Base-by-base conservation (phyloP, 306 rosid genomes). In the Trichosanthes cucumerina region DNA sequence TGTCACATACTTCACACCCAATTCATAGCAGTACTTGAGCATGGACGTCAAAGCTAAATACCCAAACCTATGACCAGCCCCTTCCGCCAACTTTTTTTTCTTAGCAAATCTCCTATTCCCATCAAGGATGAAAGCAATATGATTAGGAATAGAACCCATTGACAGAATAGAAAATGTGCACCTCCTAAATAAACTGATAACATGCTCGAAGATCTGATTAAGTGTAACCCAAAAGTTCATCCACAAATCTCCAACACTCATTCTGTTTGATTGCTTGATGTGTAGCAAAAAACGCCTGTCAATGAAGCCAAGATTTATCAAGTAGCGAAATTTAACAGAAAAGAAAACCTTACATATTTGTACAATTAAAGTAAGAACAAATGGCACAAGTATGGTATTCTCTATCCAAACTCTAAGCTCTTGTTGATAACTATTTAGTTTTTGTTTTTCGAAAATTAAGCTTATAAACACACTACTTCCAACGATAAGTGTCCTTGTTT, bases 71-170 rank as follows among this genome's bases (percentile, higher is more conserved):
- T 89, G 92, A 57, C 98, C 95, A 64, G 62, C 86, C 77, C 89
- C 91, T 69, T 79, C 87, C 5, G 23, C 82, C 79, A 86, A 26
- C 84, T 81, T 84, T 47, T 76, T 80, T 75, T 81, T 88, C 84
- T 82, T 92, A 13, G 95, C 95, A 75, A 73, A 89, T 86, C 98
- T 89, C 77, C 93, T 81, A 85, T 94, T 94, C 18, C 97, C 98
- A 84, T 94, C 97, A 93, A 94, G 91, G 81, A 94, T 89, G 88
- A 94, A 92, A 75, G 97, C 86, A 69, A 94, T 81, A 87, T 94
- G 96, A 63, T 81, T 68, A 41, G 96, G 97, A 81, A 90, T 78
- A 10, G 92, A 89, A 66, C 98, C 97, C 4, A 78, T 87, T 6
- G 91, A 87, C 15, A 94, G 63, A 50, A 88, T 73, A 26, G 60